A percentile compares a stretch with the other conserved stretches of the same genome.
Evolutionary conservation across 2,329 filamentous ascomycete genomes (phyloP).

Genomic region (Hymenoscyphus occultus): DNA sequence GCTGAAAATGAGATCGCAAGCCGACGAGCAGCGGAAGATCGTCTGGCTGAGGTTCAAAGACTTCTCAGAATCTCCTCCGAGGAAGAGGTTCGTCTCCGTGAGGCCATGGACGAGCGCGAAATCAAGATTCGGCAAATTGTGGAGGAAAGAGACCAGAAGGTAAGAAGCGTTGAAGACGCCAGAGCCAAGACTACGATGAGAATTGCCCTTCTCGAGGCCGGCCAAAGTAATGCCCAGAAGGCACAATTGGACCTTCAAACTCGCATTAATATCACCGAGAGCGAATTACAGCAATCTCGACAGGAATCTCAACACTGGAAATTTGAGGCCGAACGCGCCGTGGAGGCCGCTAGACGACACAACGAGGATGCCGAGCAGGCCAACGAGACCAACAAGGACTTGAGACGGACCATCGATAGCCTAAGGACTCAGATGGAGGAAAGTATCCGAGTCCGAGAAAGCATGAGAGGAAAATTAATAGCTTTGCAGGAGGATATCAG

Average conservation of each 20-base stretch:
- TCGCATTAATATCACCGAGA: slow-evolving; percentile 52
- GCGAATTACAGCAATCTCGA: slow-evolving; percentile 52
- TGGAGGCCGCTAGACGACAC: slow-evolving; percentile 63
- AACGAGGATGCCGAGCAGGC: slow-evolving; percentile 55
- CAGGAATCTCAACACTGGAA: slow-evolving; percentile 61
- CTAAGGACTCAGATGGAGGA: slow-evolving; percentile 79
- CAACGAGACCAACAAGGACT: slow-evolving; percentile 63
- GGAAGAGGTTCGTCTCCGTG: slow-evolving; percentile 66
- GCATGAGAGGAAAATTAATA: slow-evolving; percentile 80
- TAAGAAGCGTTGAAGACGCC: slow-evolving; percentile 57
- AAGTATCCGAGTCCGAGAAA: slow-evolving; percentile 78
- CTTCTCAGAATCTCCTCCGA: slow-evolving; percentile 68
- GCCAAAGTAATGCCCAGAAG: slow-evolving; percentile 57
- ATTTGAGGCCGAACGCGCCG: slow-evolving; percentile 57
- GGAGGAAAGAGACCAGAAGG: slow-evolving; percentile 66
- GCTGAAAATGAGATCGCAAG: slow-evolving; percentile 61
- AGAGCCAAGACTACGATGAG: slow-evolving; percentile 57
- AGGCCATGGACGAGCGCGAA: slow-evolving; percentile 66
- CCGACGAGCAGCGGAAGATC: slow-evolving; percentile 68
- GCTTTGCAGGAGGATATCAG: slow-evolving; percentile 86
- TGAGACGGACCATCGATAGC: slow-evolving; percentile 70
- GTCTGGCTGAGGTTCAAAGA: slow-evolving; percentile 68
- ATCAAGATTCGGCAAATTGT: slow-evolving; percentile 63
- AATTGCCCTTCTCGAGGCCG: slow-evolving; percentile 64
- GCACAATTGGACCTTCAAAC: slow-evolving; percentile 54